Evolutionary conservation across 2,329 filamentous ascomycete genomes (phyloP).

Genomic region (Aureobasidium sp.): DNA sequence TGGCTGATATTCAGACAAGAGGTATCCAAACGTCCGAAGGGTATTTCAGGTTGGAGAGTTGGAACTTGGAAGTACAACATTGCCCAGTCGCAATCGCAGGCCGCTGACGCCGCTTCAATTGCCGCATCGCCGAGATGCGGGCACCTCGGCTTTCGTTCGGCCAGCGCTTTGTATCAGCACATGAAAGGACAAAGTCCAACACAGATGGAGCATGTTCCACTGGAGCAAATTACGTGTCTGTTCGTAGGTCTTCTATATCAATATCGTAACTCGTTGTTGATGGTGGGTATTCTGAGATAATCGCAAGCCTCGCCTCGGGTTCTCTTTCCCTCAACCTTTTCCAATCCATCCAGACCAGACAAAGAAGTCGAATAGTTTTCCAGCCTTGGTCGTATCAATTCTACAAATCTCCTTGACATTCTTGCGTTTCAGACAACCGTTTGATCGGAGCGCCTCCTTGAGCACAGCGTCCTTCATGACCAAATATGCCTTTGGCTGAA

Average conservation of each 20-base stretch:
- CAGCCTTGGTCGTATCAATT: conserved; percentile 76
- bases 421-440: conserved; percentile 87
- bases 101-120: background rate
- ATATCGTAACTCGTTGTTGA: conserved; percentile 6
- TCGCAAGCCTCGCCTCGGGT: background rate
- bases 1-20: background rate
- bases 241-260: background rate
- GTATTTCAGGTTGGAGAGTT: background rate
- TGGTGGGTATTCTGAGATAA: conserved; percentile 5
- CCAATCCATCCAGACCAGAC: conserved; percentile 86
- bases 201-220: background rate
- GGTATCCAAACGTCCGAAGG: background rate
- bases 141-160: conserved; percentile 8
- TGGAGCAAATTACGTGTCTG: background rate
- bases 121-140: conserved; percentile 3
- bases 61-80: background rate
- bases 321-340: conserved; percentile 50
- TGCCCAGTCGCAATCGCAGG: background rate
- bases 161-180: background rate
- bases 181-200: background rate
- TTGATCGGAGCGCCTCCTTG: conserved; percentile 80
- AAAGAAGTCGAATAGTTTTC: conserved; percentile 88
- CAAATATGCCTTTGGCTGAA: conserved; percentile 90
- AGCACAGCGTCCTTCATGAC: conserved; percentile 91
- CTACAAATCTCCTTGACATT: conserved; percentile 77